Evolutionary conservation across 1,139 yeast genomes (phyloP), one percentile per base, ranked within the genome.

Genomic region (Blastobotrys arbuscula): DNA sequence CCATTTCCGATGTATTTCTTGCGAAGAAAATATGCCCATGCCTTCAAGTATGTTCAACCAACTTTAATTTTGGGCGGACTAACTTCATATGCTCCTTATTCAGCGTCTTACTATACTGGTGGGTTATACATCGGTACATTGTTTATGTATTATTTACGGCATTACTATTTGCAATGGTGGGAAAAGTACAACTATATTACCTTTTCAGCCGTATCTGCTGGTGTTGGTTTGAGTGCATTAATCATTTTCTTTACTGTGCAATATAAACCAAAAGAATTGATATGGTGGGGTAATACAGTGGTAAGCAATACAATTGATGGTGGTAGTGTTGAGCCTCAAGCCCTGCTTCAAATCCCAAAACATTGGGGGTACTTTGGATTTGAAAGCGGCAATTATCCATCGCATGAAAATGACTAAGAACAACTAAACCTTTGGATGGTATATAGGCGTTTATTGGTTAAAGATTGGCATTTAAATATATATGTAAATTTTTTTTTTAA

Each of bases 221-320:
- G 84, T 16, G 73, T 78, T 39, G 83, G 82, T 1, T 74, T 77
- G 48, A 67, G 78, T 51, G 75, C 79, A 0, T 62, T 78, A n/a
- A 60, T 79, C 43, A 77, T 78, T 35, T 72, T 79, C 63, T 76
- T 80, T 58, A 71, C 79, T 0, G 78, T 79, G 2, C 79, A 76
- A 55, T 76, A 71, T 52, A 47, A 51, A 28, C 71, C 71, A 8
- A 66, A 69, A 23, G 44, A 39, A 6, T 20, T 50, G 7, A 18
- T 13, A 13, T 79, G 84, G 84, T 79, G 84, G 84, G 83, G 84
- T 2, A 79, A 79, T 58, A 62, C 55, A 26, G 77, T 77, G 15
- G 49, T 64, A 2, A 63, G 58, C 42, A 58, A 53, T 2, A 81
- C 80, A 20, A 57, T 68, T 18, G 82, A 78, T 56, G 82, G 60